Conservation (phyloP, 441 rosid genomes). For the Pelargonium cotyledonis region DNA sequence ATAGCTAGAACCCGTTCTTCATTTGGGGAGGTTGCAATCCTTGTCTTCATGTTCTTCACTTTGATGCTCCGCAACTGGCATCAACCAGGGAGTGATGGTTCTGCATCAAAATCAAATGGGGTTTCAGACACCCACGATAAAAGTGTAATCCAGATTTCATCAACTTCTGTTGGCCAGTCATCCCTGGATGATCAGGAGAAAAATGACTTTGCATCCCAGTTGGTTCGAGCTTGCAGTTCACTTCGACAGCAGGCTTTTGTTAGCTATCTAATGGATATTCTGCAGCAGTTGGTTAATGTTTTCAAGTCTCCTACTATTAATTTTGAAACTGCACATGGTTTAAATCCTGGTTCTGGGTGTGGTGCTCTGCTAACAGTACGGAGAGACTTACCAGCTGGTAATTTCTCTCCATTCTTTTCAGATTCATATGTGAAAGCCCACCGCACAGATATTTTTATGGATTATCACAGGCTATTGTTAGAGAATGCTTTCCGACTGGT, state of each 20-base stretch:
- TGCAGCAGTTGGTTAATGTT: conserved; percentile 88
- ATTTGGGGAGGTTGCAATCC: conserved; percentile 90
- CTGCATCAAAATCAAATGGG: conserved; percentile 49
- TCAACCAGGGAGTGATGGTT: conserved; percentile 85
- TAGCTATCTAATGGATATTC: conserved; percentile 92
- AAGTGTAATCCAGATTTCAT: conserved; percentile 38
- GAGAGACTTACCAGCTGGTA: conserved; percentile 95
- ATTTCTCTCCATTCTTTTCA: conserved; percentile 95
- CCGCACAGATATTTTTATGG: conserved; percentile 81
- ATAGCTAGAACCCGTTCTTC: conserved; percentile 61
- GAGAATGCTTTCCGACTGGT: conserved; percentile 96
- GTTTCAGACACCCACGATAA: conserved; percentile 60
- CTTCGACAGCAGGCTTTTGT: conserved; percentile 89
- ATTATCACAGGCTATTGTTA: conserved; percentile 84
- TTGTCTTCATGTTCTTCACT: conserved; percentile 98
- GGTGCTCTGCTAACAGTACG: conserved; percentile 88
- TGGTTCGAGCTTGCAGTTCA: conserved; percentile 76
- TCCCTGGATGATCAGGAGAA: conserved; percentile 76
- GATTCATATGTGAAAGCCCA: conserved; percentile 98
- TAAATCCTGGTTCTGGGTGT: conserved; percentile 84
- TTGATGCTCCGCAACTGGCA: conserved; percentile 99
- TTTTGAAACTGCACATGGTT: conserved; percentile 61
- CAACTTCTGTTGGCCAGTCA: conserved; percentile 50
- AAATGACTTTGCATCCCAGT: conserved; percentile 81
- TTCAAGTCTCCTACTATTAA: conserved; percentile 71